Evolutionary conservation across 108 stramenopile species (phyloP).

Genomic region (Nitzschia palea): DNA sequence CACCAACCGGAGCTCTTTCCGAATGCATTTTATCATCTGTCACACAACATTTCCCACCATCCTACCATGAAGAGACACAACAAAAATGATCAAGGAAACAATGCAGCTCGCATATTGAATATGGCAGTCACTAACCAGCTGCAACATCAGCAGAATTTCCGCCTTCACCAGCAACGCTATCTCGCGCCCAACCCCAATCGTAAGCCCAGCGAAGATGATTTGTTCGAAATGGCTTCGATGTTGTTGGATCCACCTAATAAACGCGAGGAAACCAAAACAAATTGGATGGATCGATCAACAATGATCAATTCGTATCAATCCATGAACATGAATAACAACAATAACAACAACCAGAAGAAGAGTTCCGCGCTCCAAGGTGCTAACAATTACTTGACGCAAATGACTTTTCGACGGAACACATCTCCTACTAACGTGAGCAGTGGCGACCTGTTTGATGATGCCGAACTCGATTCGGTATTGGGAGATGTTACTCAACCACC

Average conservation of each 20-base stretch:
- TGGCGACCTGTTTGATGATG: constrained; percentile 11
- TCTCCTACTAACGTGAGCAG: not conserved
- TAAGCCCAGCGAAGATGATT: not conserved
- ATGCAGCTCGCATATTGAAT: not conserved
- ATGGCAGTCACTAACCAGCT: not conserved
- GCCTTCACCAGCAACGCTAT: constrained; percentile 1
- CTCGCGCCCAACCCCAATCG: not conserved
- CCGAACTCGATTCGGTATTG: constrained; percentile 12
- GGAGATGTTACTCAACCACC: not conserved
- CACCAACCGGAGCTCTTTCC: too few relatives aligned
- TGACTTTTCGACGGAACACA: not conserved
- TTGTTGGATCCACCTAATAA: not conserved
- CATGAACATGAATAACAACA: not conserved
- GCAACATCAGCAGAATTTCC: constrained; percentile 6
- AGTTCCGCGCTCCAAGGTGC: not conserved
- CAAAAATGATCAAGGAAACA: too few relatives aligned
- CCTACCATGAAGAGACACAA: too few relatives aligned
- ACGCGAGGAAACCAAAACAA: not conserved
- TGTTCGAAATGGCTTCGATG: constrained; percentile 14
- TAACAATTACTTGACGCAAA: not conserved
- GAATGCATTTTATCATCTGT: too few relatives aligned
- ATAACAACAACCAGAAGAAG: not conserved
- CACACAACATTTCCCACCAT: too few relatives aligned
- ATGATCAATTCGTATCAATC: not conserved
- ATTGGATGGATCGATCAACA: not conserved